A percentile compares a stretch with the other conserved stretches of the same genome.
These are phyloP conservation scores for Botrytis pseudocinerea DNA, from an alignment of 2,329 filamentous ascomycete species.

Conservation along the genomic window DNA sequence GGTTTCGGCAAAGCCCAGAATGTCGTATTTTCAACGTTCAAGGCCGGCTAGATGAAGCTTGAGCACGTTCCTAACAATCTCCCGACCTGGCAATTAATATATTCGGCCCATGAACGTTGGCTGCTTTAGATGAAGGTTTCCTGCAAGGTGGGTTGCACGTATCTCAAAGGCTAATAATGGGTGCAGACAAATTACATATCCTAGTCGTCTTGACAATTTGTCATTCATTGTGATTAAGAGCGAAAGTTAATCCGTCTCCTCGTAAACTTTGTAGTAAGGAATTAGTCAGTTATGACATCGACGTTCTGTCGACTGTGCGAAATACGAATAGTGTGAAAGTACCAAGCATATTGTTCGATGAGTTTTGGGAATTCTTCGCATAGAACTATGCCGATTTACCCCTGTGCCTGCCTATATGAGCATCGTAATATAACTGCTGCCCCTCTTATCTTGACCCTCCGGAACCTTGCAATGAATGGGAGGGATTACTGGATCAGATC, in stretches of 20 bases:
- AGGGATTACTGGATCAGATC: conserved; percentile 19
- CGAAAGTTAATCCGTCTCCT: not conserved
- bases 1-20: conserved; percentile 4
- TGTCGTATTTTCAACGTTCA: conserved; percentile 16
- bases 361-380: not conserved
- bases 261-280: not conserved
- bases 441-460: conserved; percentile 26
- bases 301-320: not conserved
- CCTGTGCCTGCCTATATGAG: conserved; percentile 29
- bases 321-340: not conserved
- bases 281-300: not conserved
- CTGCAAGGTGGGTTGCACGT: conserved; percentile 1
- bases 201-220: not conserved
- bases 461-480: not conserved
- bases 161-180: not conserved
- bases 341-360: not conserved
- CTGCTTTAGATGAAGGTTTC: not conserved
- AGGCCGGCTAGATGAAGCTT: conserved; percentile 25
- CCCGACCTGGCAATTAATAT: conserved; percentile 10
- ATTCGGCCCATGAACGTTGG: conserved; percentile 18
- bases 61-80: conserved; percentile 20
- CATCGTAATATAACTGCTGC: conserved; percentile 35
- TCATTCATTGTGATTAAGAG: not conserved
- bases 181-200: not conserved
- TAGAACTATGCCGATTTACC: not conserved